Base-by-base conservation (phyloP, 2,329 filamentous ascomycete species). In the Iodosphaeria phyllophila region DNA sequence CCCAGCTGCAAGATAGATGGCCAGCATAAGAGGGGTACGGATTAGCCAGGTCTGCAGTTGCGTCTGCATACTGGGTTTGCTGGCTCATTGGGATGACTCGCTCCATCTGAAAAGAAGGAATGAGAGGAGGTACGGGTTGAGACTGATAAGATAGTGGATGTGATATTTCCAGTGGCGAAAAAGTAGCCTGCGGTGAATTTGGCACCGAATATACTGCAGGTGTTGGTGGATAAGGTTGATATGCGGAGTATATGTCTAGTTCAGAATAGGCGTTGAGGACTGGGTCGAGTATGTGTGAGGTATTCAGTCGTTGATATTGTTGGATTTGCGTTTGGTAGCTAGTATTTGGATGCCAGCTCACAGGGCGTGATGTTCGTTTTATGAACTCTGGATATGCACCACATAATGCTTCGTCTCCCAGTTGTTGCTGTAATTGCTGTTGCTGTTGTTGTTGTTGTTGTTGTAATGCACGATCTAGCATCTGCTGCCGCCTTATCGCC, bases 341-440 rank as follows among this genome's bases (percentile, higher is more conserved):
- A 7, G 72, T 64, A 13, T 64, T 63, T 3, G 75, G 73, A 43
- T 83, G 77, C 77, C 77, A 83, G 54, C 75, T 82, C 22, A 78
- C 54, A 5, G 76, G 75, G 20, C 76, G 63, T 26, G 50, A 49
- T 19, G 56, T 47, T 39, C 50, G 44, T 36, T 44, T 50, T 19
- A 46, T 31, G 4, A 41, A 46, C 14, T 48, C 43, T 28, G 46
- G 43, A 18, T 39, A 35, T 16, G 26, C 25, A 14, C 43, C 40
- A 31, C 35, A 44, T 6, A 41, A 36, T 3, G 31, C 22, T 13
- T 32, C 26, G 16, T 25, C 29, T 13, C 38, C 36, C 26, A 43
- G 46, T 34, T 43, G 41, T 28, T 48, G 52, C 42, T 34, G 57
- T 38, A 43, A 46, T 34, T 43, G 41, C 28, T 48, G 52, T 42